Evolutionary conservation across 352 stramenopile species (phyloP).

Genomic region (Phytophthora cryptogea): DNA sequence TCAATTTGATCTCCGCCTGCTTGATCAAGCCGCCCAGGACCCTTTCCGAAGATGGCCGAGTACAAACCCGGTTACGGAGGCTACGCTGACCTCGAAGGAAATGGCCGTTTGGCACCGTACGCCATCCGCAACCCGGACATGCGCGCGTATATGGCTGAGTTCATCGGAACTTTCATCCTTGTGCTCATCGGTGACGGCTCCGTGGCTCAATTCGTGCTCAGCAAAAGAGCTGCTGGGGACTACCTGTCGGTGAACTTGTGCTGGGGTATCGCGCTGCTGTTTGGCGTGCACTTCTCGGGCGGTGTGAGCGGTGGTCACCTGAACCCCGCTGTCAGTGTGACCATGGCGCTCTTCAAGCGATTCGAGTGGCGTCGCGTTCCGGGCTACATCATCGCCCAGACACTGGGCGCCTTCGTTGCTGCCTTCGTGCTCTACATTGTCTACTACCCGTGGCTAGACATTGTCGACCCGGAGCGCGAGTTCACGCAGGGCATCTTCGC

Average conservation of each 20-base stretch:
- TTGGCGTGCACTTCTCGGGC: conserved; percentile 67
- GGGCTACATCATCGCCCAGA: conserved; percentile 69
- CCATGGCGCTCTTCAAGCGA: conserved; percentile 64
- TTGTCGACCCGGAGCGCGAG: conserved; percentile 65
- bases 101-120: conserved; percentile 13
- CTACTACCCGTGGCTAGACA: conserved; percentile 60
- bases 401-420: conserved; percentile 64
- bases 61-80: conserved; percentile 35
- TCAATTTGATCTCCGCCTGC: conserved; percentile 19
- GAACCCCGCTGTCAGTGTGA: conserved; percentile 70
- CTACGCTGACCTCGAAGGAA: conserved; percentile 23
- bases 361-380: conserved; percentile 68
- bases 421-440: conserved; percentile 67
- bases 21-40: conserved; percentile 21
- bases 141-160: conserved; percentile 44
- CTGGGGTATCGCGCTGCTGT: conserved; percentile 74
- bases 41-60: conserved; percentile 25
- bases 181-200: conserved; percentile 61
- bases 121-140: conserved; percentile 20
- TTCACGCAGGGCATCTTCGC: conserved; percentile 74
- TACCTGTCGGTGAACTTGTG: conserved; percentile 74
- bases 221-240: conserved; percentile 59
- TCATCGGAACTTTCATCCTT: conserved; percentile 66
- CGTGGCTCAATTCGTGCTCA: conserved; percentile 57
- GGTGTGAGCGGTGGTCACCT: conserved; percentile 72